Conservation (phyloP, 1,284 basidiomycete species). For the Baeospora myosura region DNA sequence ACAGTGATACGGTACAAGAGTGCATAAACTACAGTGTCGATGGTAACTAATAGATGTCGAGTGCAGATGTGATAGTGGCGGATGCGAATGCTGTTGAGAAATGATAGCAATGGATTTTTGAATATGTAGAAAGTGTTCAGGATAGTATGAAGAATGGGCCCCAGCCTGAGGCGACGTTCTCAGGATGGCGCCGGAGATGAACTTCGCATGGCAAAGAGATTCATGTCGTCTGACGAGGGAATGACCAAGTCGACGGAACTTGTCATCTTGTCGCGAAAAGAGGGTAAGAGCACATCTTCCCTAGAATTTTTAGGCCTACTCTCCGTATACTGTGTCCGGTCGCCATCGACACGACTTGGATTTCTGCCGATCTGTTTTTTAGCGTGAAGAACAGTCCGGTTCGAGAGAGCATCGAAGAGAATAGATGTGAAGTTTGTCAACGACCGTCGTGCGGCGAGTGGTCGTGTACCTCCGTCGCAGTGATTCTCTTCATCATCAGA, state of each 20-base stretch:
- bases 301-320: no score
- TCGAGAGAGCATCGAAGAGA: constrained; percentile 36
- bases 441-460: not conserved
- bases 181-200: no score
- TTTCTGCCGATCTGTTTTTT: constrained; percentile 7
- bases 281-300: constrained; percentile 16
- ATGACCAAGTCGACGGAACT: not conserved
- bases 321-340: no score
- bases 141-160: not conserved
- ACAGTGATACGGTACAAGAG: no score
- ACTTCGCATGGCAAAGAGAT: no score
- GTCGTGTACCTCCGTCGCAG: constrained; percentile 8
- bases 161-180: no score
- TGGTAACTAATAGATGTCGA: no score
- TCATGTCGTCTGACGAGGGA: constrained; percentile 13
- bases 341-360: no score
- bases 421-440: constrained; percentile 29
- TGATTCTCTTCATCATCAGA: no score
- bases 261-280: not conserved
- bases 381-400: constrained; percentile 30
- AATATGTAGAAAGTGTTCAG: not conserved
- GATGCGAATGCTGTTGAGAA: not conserved
- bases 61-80: no score
- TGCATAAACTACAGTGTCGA: no score
- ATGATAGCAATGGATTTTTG: not conserved